Percentiles rank a stretch among this genome's conserved stretches.
phyloP scores from a whole-genome alignment of 2,329 filamentous ascomycete genomes.

The Mycocentrospora acerina region DNA sequence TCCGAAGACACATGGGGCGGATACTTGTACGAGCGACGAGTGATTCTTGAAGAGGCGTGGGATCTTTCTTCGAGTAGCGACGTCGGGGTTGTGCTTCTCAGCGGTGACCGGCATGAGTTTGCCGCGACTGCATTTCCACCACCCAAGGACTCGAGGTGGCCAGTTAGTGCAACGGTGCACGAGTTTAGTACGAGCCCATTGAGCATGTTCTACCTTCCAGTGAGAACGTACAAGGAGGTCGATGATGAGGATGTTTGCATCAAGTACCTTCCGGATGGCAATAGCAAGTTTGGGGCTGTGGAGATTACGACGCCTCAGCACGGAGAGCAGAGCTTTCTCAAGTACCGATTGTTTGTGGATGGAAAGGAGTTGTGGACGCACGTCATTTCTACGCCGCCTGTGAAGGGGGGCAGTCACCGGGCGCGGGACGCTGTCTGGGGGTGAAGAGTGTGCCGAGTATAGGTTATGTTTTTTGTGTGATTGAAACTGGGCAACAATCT shows the following conservation, averaged over 20 bases:
- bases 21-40: conserved; percentile 76
- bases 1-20: conserved; percentile 91
- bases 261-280: conserved; percentile 83
- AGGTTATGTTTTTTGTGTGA: no score
- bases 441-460: conserved; percentile 2
- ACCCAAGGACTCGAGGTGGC: conserved; percentile 60
- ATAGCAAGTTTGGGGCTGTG: conserved; percentile 83
- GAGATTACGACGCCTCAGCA: conserved; percentile 70
- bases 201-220: conserved; percentile 89
- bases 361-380: conserved; percentile 75
- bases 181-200: conserved; percentile 92
- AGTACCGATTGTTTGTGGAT: conserved; percentile 81
- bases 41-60: conserved; percentile 90
- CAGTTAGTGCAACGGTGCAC: conserved; percentile 60
- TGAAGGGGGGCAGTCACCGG: conserved; percentile 42
- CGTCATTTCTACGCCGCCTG: conserved; percentile 47
- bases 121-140: conserved; percentile 77
- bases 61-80: conserved; percentile 70
- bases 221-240: conserved; percentile 78
- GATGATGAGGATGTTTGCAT: conserved; percentile 81
- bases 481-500: no score
- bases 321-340: conserved; percentile 69
- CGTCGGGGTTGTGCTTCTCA: conserved; percentile 78
- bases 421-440: conserved; percentile 52
- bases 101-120: conserved; percentile 95